Base-by-base conservation (phyloP, 306 rosid genomes). In the Lupinus albus region DNA sequence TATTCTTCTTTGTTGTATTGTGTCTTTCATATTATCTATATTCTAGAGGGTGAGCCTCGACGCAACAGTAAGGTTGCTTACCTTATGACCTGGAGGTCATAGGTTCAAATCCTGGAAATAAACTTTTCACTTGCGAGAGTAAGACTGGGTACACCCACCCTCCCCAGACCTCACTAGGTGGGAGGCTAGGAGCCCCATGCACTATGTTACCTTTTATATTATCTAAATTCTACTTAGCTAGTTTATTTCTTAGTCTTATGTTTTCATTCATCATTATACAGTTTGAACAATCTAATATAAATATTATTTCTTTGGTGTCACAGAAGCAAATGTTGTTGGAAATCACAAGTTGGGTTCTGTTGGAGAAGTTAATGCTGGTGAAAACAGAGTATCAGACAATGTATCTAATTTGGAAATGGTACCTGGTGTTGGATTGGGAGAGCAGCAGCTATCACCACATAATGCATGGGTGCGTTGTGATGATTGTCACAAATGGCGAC, bases 391-490 rank as follows among this genome's bases (percentile, higher is more conserved):
- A 70, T 75, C 77, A 15, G 45, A 71, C 35, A 74, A 58, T 47
- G 48, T 66, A 66, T 72, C 78, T 68, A 64, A 81, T 75, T 66
- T 63, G 79, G 80, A 81, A n/a, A 39, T 48, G 75, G 47, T 35
- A 20, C 68, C 82, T 30, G 92, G 75, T 64, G 84, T 46, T 76
- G 82, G 67, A 67, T 47, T 73, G 64, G 88, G 55, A 70, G 84
- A 82, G 77, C 92, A 81, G 77, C 78, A 75, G 75, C 53, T 54
- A 65, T 82, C 89, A 41, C 82, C 82, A 0, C 80, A 62, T 60
- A 87, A 84, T 76, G 99, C 99, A 28, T 94, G 99, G 99, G 99
- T 86, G 72, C 85, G 88, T 44, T 94, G 99, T 64, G 99, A 94
- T 84, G 86, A 78, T 76, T 94, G 99, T 79, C 86, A 72, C 73